Percentiles rank a stretch among this genome's conserved stretches.
Evolutionary conservation across 2,329 filamentous ascomycete genomes (phyloP).

Genomic region (Paracamarosporium sp.): DNA sequence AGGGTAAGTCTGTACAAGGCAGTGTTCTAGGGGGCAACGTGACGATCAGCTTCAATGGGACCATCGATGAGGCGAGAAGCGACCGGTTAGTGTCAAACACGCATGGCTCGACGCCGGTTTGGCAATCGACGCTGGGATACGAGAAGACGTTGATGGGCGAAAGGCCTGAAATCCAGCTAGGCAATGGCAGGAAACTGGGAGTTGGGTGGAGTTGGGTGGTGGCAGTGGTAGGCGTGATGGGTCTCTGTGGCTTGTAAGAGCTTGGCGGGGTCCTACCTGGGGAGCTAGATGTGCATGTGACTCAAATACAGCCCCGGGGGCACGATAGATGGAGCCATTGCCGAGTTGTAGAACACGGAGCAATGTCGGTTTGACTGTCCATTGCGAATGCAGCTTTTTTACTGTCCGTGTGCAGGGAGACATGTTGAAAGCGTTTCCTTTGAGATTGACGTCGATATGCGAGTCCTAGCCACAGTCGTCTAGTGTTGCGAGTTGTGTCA

Average conservation of each 20-base stretch:
- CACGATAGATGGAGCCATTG: no score
- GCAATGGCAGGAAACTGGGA: neutral
- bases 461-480: neutral
- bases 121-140: constrained; percentile 8
- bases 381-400: no score
- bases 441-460: no score
- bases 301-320: no score
- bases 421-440: no score
- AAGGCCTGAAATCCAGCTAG: neutral
- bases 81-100: constrained; percentile 5
- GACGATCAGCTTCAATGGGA: constrained; percentile 7
- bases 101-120: constrained; percentile 2
- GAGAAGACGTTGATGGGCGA: neutral
- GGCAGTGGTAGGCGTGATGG: neutral
- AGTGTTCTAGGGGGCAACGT: neutral
- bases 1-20: neutral
- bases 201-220: neutral
- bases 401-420: no score
- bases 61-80: constrained; percentile 4
- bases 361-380: no score
- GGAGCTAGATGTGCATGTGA: no score
- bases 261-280: no score
- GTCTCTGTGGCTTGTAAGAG: neutral
- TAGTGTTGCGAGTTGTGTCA: neutral
- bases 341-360: no score